These are phyloP conservation scores for Lotus japonicus DNA, from an alignment of 306 rosid species.

Conservation along the genomic window DNA sequence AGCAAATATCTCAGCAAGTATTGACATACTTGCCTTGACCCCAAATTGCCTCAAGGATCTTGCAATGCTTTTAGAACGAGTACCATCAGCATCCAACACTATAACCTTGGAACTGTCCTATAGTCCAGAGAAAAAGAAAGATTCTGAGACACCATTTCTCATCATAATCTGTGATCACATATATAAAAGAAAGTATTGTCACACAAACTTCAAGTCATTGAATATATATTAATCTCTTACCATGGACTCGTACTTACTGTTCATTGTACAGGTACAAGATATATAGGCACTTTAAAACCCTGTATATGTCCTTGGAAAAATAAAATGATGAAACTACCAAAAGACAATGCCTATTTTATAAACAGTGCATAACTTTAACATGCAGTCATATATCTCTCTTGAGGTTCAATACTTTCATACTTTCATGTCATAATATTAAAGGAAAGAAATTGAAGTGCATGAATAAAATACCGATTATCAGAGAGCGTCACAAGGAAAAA, in stretches of 20 bases:
- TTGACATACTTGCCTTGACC: constrained; percentile 59
- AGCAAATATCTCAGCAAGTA: constrained; percentile 20
- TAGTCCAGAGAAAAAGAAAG: constrained; percentile 49
- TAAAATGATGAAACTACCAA: constrained; percentile 1
- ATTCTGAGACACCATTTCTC: constrained; percentile 40
- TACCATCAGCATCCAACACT: constrained; percentile 82
- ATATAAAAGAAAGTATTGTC: constrained; percentile 7
- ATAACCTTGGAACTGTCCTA: constrained; percentile 96
- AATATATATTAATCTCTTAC: background rate
- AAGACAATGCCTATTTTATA: background rate
- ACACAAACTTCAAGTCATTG: constrained; percentile 2
- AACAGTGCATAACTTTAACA: background rate
- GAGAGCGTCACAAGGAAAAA: constrained; percentile 15
- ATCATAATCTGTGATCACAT: constrained; percentile 21
- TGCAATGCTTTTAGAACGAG: constrained; percentile 76
- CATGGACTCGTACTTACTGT: background rate
- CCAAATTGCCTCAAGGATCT: constrained; percentile 88
- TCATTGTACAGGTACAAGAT: background rate
- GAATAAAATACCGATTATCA: background rate
- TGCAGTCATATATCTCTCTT: background rate
- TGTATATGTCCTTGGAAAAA: background rate
- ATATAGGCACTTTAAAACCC: background rate
- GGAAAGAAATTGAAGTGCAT: background rate
- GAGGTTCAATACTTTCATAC: background rate
- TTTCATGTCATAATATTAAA: background rate